Base-by-base conservation (phyloP, 169 alveolate species). In the Plasmodium gaboni region DNA sequence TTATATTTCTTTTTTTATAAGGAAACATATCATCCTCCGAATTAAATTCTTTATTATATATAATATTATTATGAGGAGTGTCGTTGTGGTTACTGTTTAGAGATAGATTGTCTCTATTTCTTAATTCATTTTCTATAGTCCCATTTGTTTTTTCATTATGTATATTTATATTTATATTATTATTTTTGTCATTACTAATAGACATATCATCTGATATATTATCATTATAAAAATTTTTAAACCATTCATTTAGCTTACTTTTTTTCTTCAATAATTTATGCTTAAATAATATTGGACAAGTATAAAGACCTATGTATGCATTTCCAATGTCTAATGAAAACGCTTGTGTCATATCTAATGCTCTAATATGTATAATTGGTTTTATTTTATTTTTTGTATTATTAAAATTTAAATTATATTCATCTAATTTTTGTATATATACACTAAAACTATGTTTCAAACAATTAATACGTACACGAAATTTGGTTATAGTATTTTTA, bases 311-410 rank as follows among this genome's bases (percentile, higher is more conserved):
- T 71, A 86, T 86, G 69, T 86, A 86, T 13, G 74, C 92, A 70
- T 72, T 86, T 44, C 92, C 92, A 32, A 86, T 70, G 24, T 86
- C 87, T 38, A 86, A 53, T 42, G 92, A 22, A 64, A 86, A 86
- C 7, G 92, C 92, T 61, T 86, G 92, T 8, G 92, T 86, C 92
- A 86, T 86, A 53, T 86, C 92, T 71, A 86, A 38, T 10, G 92
- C 92, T 53, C 92, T 69, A 15, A 86, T 72, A 59, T 86, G 87
- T 26, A 86, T 86, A 86, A 86, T 86, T 59, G 92, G 92, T 55
- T 72, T 86, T 60, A 86, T 86, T 48, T 86, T 86, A 86, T 86
- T 86, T 55, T 86, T 86, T 65, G 74, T 74, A 53, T 57, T 72
- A 86, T 70, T 86, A 13, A 48, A 17, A 9, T 60, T 32, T 22